These are phyloP conservation scores for Dictyostelium brefeldianum DNA, from an alignment of 78 protist species.

Conservation along the genomic window DNA sequence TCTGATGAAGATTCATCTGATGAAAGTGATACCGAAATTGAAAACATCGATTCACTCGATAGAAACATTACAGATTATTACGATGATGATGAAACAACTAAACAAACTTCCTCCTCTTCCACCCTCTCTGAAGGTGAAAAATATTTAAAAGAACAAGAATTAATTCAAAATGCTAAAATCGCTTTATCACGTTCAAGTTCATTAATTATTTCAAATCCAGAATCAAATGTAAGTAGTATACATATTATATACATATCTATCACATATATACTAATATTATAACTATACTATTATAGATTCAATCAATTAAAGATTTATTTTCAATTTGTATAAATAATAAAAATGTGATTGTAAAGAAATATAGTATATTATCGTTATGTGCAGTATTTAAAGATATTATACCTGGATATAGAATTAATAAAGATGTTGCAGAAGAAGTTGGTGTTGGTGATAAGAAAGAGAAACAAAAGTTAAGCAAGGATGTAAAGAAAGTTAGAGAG, in stretches of 20 bases:
- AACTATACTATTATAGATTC: conserved; percentile 30
- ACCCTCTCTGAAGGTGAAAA: conserved; percentile 26
- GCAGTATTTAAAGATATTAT: conserved; percentile 74
- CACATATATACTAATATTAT: background rate
- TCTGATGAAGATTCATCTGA: conserved; percentile 27
- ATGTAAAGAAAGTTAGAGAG: conserved; percentile 35
- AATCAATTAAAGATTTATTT: conserved; percentile 39
- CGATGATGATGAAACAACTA: background rate
- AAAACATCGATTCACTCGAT: background rate
- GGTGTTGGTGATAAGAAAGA: background rate
- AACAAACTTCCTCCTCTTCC: background rate
- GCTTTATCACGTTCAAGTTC: conserved; percentile 7
- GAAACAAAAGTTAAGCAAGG: conserved; percentile 18
- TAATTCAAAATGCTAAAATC: conserved; percentile 9
- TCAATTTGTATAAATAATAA: conserved; percentile 46
- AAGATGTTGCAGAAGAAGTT: conserved; percentile 12
- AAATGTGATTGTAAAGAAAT: conserved; percentile 34
- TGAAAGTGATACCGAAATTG: background rate
- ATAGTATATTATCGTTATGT: conserved; percentile 42
- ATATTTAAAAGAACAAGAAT: conserved; percentile 39
- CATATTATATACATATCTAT: too few species aligned
- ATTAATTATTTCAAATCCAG: conserved; percentile 57
- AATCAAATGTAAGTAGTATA: conserved; percentile 34
- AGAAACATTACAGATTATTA: background rate
- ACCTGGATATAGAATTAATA: conserved; percentile 66